Evolutionary conservation across 495 filamentous ascomycete species (phyloP), one percentile per base, ranked within the genome.

Genomic region (Xylaria longipes): DNA sequence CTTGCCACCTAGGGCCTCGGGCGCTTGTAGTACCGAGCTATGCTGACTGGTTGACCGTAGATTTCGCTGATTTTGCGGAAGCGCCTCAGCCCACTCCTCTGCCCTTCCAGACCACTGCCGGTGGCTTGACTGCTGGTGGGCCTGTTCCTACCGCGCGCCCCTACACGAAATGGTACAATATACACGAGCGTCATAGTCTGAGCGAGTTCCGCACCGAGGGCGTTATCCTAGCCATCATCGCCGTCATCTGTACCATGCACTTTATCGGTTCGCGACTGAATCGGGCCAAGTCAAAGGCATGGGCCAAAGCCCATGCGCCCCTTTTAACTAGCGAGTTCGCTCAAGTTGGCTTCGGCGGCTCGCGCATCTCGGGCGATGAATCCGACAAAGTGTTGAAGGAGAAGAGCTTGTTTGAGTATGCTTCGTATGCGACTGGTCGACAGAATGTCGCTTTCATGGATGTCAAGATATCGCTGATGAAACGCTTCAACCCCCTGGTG

Each of bases 81-180:
- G 90, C 87, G 71, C 87, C 91, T 71, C 86, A 89, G 31, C 89
- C 92, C 63, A 85, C 86, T 12, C 90, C 90, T 69, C 83, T 74
- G 68, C 78, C 74, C 56, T 82, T 76, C 73, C 73, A 72, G 39
- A 65, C 74, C 5, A 71, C 58, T 35, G 70, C 79, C 69, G 70
- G 64, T 12, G 48, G 78, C 46, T 75, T 80, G 54, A 71, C 78
- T 41, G 66, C 80, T 27, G 78, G 81, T 58, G 85, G 83, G 60
- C 82, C 85, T 73, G 83, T 85, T 43, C 82, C 87, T 64, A 87
- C 85, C 65, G 75, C 80, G 43, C 80, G 79, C 33, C 89, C 93
- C 15, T 97, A 92, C 80, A 97, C 96, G 54, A 93, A 93, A 84
- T 98, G 96, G 96, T 99, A 98, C 83, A 93, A 94, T 45, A 85